phyloP scores from a whole-genome alignment of 163 green algal genomes.

The Botryococcus braunii region DNA sequence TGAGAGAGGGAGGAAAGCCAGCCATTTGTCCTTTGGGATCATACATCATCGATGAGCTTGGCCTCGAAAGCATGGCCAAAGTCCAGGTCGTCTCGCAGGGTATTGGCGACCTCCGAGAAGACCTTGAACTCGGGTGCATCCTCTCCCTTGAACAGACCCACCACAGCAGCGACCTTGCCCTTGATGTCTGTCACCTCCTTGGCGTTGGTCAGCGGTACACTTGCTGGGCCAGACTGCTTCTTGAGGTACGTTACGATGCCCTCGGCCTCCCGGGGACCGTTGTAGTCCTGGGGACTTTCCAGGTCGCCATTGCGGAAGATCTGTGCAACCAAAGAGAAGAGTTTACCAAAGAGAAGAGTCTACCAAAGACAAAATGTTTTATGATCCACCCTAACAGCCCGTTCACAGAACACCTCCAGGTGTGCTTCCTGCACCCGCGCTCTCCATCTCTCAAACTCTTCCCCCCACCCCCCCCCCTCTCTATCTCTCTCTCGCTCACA shows the following conservation, averaged over 20 bases:
- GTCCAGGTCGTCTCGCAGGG: constrained; percentile 28
- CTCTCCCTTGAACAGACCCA: constrained; percentile 22
- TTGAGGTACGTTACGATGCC: constrained; percentile 49
- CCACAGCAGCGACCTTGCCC: constrained; percentile 16
- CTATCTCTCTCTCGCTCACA: too few species aligned
- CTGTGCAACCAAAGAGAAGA: constrained; percentile 4
- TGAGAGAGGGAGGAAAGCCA: constrained; percentile 8
- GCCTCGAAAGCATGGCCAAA: constrained; percentile 31
- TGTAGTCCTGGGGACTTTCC: constrained; percentile 30
- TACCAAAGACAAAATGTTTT: too few species aligned
- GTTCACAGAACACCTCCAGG: too few species aligned
- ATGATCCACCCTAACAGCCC: too few species aligned
- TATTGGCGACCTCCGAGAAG: constrained; percentile 21
- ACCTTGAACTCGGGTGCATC: constrained; percentile 24
- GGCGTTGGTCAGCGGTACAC: constrained; percentile 10
- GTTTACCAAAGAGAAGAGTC: too few species aligned
- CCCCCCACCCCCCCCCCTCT: too few species aligned
- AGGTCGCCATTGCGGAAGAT: constrained; percentile 36
- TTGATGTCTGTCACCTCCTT: constrained; percentile 8
- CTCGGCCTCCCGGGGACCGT: constrained; percentile 38
- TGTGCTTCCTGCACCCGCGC: too few species aligned
- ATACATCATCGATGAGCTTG: constrained; percentile 18
- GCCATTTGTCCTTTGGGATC: too few species aligned
- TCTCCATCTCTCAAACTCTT: too few species aligned
- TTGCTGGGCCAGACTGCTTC: constrained; percentile 29